Evolutionary conservation across 768 basidiomycete species (phyloP).

Genomic region (Trametes meyenii): DNA sequence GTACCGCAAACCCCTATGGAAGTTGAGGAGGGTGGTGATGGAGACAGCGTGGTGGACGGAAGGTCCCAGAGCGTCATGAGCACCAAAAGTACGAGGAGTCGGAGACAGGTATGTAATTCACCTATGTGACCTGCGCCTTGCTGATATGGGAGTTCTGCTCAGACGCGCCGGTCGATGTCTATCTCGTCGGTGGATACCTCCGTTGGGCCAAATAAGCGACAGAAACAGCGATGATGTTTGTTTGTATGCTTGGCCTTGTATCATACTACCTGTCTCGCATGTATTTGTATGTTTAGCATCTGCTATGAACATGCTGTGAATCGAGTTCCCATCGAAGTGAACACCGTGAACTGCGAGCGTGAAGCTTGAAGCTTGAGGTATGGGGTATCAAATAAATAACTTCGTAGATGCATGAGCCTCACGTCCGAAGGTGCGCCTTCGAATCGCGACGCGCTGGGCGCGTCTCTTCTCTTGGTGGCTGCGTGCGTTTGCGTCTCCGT

Average conservation of each 20-base stretch:
- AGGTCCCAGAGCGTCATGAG: constrained; percentile 65
- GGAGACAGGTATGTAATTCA: constrained; percentile 58
- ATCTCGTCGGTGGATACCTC: constrained; percentile 76
- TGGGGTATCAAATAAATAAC: too few species aligned
- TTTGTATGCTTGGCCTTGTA: neutral
- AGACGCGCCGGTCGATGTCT: constrained; percentile 65
- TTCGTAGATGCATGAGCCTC: too few species aligned
- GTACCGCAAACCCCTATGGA: constrained; percentile 51
- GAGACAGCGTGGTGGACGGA: constrained; percentile 45
- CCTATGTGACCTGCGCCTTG: neutral
- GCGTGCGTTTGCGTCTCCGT: too few species aligned
- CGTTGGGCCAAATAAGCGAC: constrained; percentile 28
- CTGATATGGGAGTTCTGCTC: constrained; percentile 33
- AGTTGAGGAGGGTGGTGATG: constrained; percentile 46
- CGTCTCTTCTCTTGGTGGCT: too few species aligned
- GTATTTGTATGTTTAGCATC: neutral
- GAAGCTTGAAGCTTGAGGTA: too few species aligned
- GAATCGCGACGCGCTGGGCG: too few species aligned
- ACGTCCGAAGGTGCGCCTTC: too few species aligned
- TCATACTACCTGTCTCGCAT: neutral
- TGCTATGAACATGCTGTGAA: neutral
- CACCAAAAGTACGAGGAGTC: constrained; percentile 42
- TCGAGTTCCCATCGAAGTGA: neutral
- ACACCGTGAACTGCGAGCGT: neutral
- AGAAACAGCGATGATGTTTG: constrained; percentile 15